A percentile compares a stretch with the other conserved stretches of the same genome.
Evolutionary conservation across 1,139 yeast genomes (phyloP).

Genomic region (Wickerhamomyces sp.): DNA sequence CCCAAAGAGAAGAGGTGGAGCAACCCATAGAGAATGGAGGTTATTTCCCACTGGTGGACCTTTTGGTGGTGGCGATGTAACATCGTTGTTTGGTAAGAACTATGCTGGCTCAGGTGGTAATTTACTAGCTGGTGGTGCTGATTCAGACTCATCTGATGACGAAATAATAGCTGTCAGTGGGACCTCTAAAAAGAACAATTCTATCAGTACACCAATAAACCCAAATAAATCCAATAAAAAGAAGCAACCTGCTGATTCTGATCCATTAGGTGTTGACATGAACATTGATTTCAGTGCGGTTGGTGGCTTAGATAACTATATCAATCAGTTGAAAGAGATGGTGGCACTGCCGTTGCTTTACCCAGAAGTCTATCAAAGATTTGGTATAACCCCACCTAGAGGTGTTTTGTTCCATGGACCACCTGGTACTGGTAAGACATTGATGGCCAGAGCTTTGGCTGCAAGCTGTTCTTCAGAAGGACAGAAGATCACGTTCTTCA

Average conservation of each 20-base stretch:
- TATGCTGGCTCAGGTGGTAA: slow-evolving; percentile 18
- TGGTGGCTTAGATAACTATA: slow-evolving; percentile 90
- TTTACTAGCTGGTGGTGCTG: slow-evolving; percentile 51
- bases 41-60: slow-evolving; percentile 96
- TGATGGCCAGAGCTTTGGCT: slow-evolving; percentile 97
- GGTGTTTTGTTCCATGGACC: slow-evolving; percentile 99
- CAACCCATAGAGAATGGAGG: slow-evolving; percentile 45
- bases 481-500: slow-evolving; percentile 87
- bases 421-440: slow-evolving; percentile 98
- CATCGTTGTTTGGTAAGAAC: slow-evolving; percentile 67
- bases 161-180: slow-evolving; percentile 35
- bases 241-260: slow-evolving; percentile 80
- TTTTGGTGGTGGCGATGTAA: slow-evolving; percentile 88
- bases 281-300: slow-evolving; percentile 85
- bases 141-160: slow-evolving; percentile 73
- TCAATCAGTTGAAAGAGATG: slow-evolving; percentile 94
- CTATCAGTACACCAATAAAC: slow-evolving; percentile 35
- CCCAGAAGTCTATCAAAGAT: slow-evolving; percentile 89
- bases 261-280: slow-evolving; percentile 92
- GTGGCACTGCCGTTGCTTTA: slow-evolving; percentile 88
- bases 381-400: slow-evolving; percentile 92
- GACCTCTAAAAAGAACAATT: slow-evolving; percentile 22
- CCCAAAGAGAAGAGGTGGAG: slow-evolving; percentile 27
- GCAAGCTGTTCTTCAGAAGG: slow-evolving; percentile 82
- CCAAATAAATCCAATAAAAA: slow-evolving; percentile 43